phyloP scores from a whole-genome alignment of 352 stramenopile genomes.

The Phytophthora boehmeriae region DNA sequence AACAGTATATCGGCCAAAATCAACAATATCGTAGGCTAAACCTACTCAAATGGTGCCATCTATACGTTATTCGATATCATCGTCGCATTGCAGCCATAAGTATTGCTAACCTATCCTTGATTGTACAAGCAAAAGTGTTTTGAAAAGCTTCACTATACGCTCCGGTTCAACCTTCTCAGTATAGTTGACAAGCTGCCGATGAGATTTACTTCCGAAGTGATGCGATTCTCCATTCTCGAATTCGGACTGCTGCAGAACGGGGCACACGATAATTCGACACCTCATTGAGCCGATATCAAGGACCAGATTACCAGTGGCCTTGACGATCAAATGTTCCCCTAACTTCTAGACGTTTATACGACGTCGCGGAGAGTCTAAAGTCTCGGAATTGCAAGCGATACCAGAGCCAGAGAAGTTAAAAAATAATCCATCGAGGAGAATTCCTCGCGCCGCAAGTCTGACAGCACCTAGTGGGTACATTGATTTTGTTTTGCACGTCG shows the following conservation, averaged over 20 bases:
- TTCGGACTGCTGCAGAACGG: too few species aligned
- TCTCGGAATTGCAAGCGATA: slow-evolving; percentile 50
- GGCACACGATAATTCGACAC: too few species aligned
- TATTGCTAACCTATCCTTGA: too few species aligned
- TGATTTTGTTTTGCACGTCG: not conserved
- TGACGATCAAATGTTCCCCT: slow-evolving; percentile 42
- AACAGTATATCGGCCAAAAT: too few species aligned
- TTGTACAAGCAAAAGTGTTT: slow-evolving; percentile 20
- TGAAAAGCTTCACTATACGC: slow-evolving; percentile 23
- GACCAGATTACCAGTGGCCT: slow-evolving; percentile 23
- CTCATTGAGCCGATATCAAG: too few species aligned
- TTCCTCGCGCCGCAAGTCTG: slow-evolving; percentile 39
- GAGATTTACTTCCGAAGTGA: slow-evolving; percentile 59
- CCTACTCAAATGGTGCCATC: too few species aligned
- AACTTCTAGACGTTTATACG: slow-evolving; percentile 33
- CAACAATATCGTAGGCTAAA: too few species aligned
- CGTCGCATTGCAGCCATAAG: too few species aligned
- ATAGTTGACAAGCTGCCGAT: slow-evolving; percentile 24
- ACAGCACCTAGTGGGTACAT: slow-evolving; percentile 15
- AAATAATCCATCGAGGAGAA: slow-evolving; percentile 47
- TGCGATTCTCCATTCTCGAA: too few species aligned
- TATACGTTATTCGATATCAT: too few species aligned
- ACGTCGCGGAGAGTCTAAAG: slow-evolving; percentile 42
- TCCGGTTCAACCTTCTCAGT: slow-evolving; percentile 18
- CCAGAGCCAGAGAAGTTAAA: too few species aligned